phyloP scores from a whole-genome alignment of 1,284 basidiomycete genomes.

The Tilletiopsis washingtonensis region DNA sequence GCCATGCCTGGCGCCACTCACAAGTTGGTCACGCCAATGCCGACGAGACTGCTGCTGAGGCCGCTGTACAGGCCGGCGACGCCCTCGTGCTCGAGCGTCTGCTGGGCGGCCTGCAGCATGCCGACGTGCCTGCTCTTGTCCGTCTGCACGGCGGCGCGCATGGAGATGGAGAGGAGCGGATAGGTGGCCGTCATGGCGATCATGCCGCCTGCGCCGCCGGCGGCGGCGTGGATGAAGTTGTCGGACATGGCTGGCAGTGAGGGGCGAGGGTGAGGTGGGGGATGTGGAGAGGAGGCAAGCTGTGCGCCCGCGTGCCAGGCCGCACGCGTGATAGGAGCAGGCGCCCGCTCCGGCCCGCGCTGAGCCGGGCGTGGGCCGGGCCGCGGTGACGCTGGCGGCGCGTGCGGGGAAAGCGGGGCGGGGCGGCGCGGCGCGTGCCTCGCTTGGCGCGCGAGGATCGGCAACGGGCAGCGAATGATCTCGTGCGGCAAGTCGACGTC shows the following conservation, averaged over 20 bases:
- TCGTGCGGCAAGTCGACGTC: no score
- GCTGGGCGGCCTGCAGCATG: not conserved
- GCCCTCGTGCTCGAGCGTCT: no score
- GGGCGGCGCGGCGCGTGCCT: no score
- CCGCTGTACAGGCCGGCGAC: conserved; percentile 79
- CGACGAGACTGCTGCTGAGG: conserved; percentile 73
- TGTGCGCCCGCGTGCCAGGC: no score
- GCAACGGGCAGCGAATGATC: no score
- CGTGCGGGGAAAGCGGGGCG: no score
- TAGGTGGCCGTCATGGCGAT: conserved; percentile 49
- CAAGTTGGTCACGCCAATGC: conserved; percentile 89
- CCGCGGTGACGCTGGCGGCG: no score
- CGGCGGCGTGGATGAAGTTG: conserved; percentile 68
- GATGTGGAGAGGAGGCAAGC: not conserved
- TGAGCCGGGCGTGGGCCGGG: no score
- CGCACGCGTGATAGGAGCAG: no score
- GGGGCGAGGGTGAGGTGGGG: not conserved
- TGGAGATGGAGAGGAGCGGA: conserved; percentile 84
- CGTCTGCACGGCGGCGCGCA: conserved; percentile 81
- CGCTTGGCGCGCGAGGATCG: no score
- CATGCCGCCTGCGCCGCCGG: conserved; percentile 84
- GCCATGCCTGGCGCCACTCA: no score
- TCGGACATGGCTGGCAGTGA: not conserved
- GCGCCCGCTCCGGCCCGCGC: no score
- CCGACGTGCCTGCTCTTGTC: conserved; percentile 53